Percentiles rank a stretch among this genome's conserved stretches.
phyloP scores from a whole-genome alignment of 2,329 filamentous ascomycete species.

The Fusarium bulbicola region DNA sequence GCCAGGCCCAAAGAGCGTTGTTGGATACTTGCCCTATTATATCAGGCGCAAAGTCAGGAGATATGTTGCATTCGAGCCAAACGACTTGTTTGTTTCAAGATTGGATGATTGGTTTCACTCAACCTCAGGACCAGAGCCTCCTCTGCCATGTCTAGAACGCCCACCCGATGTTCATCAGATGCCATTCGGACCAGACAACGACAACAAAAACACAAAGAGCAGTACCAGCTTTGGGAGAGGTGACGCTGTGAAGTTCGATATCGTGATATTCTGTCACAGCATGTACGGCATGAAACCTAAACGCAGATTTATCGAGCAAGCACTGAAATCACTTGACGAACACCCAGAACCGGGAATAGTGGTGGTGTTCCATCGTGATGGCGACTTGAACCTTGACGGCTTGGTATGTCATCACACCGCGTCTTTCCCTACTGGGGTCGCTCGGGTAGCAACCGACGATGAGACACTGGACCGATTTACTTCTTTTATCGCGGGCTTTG shows the following conservation, averaged over 20 bases:
- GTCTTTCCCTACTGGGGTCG: constrained; percentile 56
- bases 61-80: constrained; percentile 66
- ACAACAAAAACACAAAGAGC: constrained; percentile 35
- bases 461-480: constrained; percentile 59
- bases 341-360: constrained; percentile 53
- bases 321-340: constrained; percentile 59
- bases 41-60: constrained; percentile 55
- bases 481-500: constrained; percentile 60
- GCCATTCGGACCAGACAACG: constrained; percentile 48
- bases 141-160: constrained; percentile 53
- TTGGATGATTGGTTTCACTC: constrained; percentile 55
- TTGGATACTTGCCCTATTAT: constrained; percentile 57
- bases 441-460: constrained; percentile 56
- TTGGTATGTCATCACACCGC: constrained; percentile 59
- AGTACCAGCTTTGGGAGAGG: constrained; percentile 1
- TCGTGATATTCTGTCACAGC: constrained; percentile 70
- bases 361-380: constrained; percentile 64
- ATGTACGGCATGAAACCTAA: constrained; percentile 69
- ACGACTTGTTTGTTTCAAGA: constrained; percentile 54
- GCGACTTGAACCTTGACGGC: constrained; percentile 53
- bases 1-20: constrained; percentile 63
- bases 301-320: constrained; percentile 53
- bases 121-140: constrained; percentile 36
- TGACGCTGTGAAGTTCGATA: constrained; percentile 55
- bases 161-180: constrained; percentile 50